These are phyloP conservation scores for Polysphondylium violaceum DNA, from an alignment of 78 protist genomes.

Conservation along the genomic window DNA sequence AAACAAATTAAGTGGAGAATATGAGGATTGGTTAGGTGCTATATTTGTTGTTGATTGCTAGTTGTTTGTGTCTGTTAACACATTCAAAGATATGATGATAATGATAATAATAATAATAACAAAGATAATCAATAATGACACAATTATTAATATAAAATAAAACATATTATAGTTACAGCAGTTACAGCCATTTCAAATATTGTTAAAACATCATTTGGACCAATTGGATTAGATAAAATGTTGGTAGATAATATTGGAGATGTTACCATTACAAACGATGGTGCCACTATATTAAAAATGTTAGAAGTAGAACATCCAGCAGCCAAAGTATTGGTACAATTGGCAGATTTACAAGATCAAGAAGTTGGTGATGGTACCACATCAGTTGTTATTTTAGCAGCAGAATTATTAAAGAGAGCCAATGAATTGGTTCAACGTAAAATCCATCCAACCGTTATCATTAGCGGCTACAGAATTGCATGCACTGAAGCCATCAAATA, in stretches of 20 bases:
- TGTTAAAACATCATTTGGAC: slow-evolving; percentile 98
- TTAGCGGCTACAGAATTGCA: slow-evolving; percentile 98
- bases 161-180: slow-evolving; percentile 89
- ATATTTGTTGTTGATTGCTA: no score
- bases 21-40: no score
- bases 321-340: slow-evolving; percentile 95
- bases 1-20: no score
- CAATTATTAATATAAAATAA: neutral
- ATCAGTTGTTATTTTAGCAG: slow-evolving; percentile 98
- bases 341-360: slow-evolving; percentile 95
- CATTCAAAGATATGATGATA: neutral
- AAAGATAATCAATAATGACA: neutral
- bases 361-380: slow-evolving; percentile 99
- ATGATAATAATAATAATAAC: neutral
- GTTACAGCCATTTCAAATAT: slow-evolving; percentile 96
- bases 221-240: slow-evolving; percentile 99
- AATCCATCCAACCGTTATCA: slow-evolving; percentile 99
- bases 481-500: slow-evolving; percentile 92
- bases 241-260: slow-evolving; percentile 99
- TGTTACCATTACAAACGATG: slow-evolving; percentile 97
- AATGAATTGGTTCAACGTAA: slow-evolving; percentile 93
- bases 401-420: slow-evolving; percentile 97
- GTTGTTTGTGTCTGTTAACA: neutral
- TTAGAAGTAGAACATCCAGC: slow-evolving; percentile 99
- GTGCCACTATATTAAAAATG: slow-evolving; percentile 96